Evolutionary conservation across 2,329 filamentous ascomycete genomes (phyloP), one percentile per base, ranked within the genome.

Genomic region (Trichoderma harzianum): DNA sequence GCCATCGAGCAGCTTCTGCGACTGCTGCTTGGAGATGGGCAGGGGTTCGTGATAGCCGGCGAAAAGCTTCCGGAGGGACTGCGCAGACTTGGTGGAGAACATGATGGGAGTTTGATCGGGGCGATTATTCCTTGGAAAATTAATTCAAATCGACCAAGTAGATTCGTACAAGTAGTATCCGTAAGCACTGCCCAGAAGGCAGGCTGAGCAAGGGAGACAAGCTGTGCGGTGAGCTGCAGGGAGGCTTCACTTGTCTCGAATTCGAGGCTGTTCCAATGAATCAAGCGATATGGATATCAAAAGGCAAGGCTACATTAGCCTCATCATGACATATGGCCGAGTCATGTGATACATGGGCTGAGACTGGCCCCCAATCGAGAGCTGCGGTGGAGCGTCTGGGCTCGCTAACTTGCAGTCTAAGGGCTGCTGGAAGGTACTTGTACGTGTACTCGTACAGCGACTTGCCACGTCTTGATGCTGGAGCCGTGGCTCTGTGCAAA

Each of bases 1-100:
- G 39, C 84, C 83, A 69, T 88, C 83, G 73, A 89, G 86, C 10
- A 90, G 84, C 75, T 86, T 85, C 73, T 87, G 83, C 30, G 86
- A 86, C 70, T 89, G 86, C 69, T 83, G 82, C 57, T 81, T 79
- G 58, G 81, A 86, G 51, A 90, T 80, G 1, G 86, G 83, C 2
- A 86, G 79, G 7, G 87, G 87, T 62, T 88, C 86, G 76, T 89
- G 86, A 69, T 82, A 83, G 61, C 80, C 78, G 26, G 80, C 80
- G 74, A 83, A 83, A 60, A 83, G 79, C 70, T 80, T 80, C 72
- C 81, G 81, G 34, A 83, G 75, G 26, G 81, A 81, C 71, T 79
- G 78, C 71, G 75, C 76, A 5, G 80, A 79, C 72, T 80, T 83
- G 65, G 82, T 83, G 58, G 80, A 78, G 72, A 81, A 80, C 82